Conservation (phyloP, 768 basidiomycete genomes). For the Clitopilus passeckerianus region DNA sequence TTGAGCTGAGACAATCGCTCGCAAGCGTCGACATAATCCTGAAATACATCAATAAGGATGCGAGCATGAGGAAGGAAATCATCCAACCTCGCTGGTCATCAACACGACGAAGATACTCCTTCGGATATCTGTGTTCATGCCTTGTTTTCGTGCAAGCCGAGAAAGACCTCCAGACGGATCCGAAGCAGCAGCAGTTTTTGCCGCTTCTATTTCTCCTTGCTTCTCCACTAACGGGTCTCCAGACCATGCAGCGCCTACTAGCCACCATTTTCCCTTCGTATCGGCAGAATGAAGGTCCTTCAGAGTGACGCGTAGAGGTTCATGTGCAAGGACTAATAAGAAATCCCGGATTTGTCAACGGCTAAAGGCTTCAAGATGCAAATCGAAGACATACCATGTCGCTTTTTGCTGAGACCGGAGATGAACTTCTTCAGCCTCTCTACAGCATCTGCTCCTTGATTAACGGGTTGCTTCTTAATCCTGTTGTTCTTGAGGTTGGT, state of each 20-base stretch:
- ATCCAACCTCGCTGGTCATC: constrained; percentile 86
- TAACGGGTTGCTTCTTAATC: constrained; percentile 54
- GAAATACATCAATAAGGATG: background rate
- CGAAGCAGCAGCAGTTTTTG: constrained; percentile 13
- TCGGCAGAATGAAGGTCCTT: constrained; percentile 82
- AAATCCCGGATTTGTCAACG: background rate
- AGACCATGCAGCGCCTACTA: constrained; percentile 94
- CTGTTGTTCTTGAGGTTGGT: constrained; percentile 92
- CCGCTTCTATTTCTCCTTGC: constrained; percentile 30
- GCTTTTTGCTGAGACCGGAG: constrained; percentile 66
- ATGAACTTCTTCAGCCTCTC: constrained; percentile 90
- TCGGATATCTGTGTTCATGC: constrained; percentile 98
- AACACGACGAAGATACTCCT: constrained; percentile 88
- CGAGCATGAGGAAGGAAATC: background rate
- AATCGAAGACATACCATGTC: constrained; percentile 44
- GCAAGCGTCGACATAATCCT: constrained; percentile 98
- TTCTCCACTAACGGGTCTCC: constrained; percentile 87
- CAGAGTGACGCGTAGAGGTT: constrained; percentile 81
- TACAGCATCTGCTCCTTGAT: constrained; percentile 71
- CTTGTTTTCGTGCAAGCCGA: constrained; percentile 87
- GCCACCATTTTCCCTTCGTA: constrained; percentile 96
- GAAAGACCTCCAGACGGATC: constrained; percentile 40
- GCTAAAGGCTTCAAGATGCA: no score
- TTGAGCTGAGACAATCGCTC: constrained; percentile 82
- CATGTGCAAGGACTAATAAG: constrained; percentile 67